Percentiles rank a stretch among this genome's conserved stretches.
Evolutionary conservation across 2,329 filamentous ascomycete species (phyloP).

Genomic region (Ophiosphaerella herpotricha): DNA sequence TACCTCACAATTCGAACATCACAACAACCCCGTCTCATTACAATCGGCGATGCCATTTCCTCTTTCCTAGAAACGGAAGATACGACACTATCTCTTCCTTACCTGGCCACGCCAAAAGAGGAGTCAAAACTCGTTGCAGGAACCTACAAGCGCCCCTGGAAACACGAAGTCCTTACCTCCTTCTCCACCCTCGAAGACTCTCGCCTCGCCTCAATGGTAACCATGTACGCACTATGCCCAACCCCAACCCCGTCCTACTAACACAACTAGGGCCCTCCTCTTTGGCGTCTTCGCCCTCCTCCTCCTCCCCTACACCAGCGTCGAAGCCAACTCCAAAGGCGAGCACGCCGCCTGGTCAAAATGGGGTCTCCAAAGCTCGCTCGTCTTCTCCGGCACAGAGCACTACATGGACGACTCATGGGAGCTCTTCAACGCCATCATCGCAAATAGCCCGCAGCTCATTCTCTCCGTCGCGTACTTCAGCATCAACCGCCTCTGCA

Average conservation of each 20-base stretch:
- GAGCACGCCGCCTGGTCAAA: background rate
- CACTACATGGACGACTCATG: background rate
- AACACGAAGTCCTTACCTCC: no score
- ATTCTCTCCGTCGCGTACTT: constrained; percentile 55
- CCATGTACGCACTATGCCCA: no score
- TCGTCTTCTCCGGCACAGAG: no score
- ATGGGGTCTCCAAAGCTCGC: constrained; percentile 10
- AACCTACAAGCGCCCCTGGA: background rate
- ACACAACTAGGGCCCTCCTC: no score
- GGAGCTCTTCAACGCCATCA: constrained; percentile 27
- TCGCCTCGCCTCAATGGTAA: no score
- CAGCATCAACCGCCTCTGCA: constrained; percentile 52
- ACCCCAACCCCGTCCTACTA: no score
- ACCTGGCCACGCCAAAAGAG: background rate
- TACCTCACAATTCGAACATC: no score
- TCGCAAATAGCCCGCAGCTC: constrained; percentile 56
- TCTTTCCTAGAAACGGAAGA: constrained; percentile 20
- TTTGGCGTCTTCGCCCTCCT: no score
- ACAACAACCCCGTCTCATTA: constrained; percentile 10
- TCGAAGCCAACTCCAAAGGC: no score
- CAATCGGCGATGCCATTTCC: constrained; percentile 19
- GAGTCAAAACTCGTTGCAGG: background rate
- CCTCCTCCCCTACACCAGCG: no score
- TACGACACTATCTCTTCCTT: no score
- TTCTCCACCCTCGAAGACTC: no score